Percentiles rank a stretch among this genome's conserved stretches.
Conservation (phyloP, 108 stramenopile species). For the Cyclotella choctawhatcheeana region DNA sequence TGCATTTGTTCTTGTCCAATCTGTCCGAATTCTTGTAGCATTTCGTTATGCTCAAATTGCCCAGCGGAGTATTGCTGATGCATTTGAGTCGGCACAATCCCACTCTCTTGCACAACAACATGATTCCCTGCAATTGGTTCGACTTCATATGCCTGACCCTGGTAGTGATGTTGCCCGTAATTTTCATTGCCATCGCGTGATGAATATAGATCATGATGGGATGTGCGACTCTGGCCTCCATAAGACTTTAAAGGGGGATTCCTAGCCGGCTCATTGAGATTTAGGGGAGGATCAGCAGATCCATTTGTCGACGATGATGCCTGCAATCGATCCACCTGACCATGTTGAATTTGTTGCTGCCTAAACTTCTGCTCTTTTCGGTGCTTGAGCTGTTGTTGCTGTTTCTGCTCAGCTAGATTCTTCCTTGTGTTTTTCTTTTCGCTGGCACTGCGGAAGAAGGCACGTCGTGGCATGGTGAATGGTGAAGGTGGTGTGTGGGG, state of each 20-base stretch:
- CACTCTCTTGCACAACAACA: not conserved
- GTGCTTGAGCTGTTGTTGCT: conserved; percentile 1
- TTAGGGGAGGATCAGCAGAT: conserved; percentile 3
- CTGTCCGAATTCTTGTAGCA: not conserved
- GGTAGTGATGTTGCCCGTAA: conserved; percentile 1
- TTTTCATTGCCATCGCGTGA: not conserved
- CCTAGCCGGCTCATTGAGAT: not conserved
- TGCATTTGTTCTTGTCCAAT: no score
- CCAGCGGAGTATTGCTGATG: no score
- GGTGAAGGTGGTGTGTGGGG: no score
- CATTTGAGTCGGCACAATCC: no score
- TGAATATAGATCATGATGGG: not conserved
- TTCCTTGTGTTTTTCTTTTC: conserved; percentile 36
- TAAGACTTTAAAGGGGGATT: not conserved
- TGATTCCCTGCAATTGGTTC: conserved; percentile 8
- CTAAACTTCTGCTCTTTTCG: conserved; percentile 1
- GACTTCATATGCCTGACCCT: not conserved
- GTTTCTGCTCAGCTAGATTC: conserved; percentile 6
- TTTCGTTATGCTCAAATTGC: no score
- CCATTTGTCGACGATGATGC: conserved; percentile 2
- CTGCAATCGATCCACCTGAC: conserved; percentile 6
- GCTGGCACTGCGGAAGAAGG: conserved; percentile 38
- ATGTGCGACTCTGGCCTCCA: not conserved
- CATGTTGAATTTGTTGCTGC: conserved; percentile 4
- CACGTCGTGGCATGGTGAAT: conserved; percentile 40